Percentiles rank a stretch among this genome's conserved stretches.
phyloP scores from a whole-genome alignment of 116 monocot species.

The Trichopus zeylanicus region DNA sequence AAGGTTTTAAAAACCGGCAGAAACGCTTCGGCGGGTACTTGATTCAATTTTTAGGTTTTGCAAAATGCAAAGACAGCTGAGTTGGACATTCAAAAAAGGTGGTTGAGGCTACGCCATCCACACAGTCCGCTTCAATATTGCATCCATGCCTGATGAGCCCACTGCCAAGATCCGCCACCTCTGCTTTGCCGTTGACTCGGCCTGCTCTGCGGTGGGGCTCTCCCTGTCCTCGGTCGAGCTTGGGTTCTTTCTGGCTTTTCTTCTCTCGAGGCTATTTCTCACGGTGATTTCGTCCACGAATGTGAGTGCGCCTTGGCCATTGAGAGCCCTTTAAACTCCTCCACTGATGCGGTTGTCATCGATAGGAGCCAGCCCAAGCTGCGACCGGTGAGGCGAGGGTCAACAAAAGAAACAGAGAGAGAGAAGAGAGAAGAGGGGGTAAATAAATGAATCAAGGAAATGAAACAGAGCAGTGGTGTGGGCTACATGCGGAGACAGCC shows the following conservation, averaged over 20 bases:
- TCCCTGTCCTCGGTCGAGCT: slow-evolving; percentile 77
- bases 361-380: slow-evolving; percentile 35
- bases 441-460: too few species aligned
- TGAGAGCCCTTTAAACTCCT: slow-evolving; percentile 57
- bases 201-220: slow-evolving; percentile 37
- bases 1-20: too few species aligned
- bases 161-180: slow-evolving; percentile 49
- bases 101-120: slow-evolving; percentile 65
- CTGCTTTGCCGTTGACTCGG: slow-evolving; percentile 58
- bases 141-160: slow-evolving; percentile 62
- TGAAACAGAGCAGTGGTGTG: too few species aligned
- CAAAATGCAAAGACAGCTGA: too few species aligned
- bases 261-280: slow-evolving; percentile 53
- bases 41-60: too few species aligned
- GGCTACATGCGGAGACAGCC: too few species aligned
- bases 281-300: slow-evolving; percentile 57
- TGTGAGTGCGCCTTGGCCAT: slow-evolving; percentile 69
- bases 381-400: slow-evolving; percentile 41
- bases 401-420: too few species aligned
- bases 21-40: too few species aligned
- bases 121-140: slow-evolving; percentile 48
- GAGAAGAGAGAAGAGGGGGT: too few species aligned
- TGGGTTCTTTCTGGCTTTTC: slow-evolving; percentile 66
- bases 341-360: slow-evolving; percentile 40
- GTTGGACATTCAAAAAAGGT: too few species aligned